Conservation (phyloP, 1,284 basidiomycete genomes). For the Sporisorium graminicola region DNA sequence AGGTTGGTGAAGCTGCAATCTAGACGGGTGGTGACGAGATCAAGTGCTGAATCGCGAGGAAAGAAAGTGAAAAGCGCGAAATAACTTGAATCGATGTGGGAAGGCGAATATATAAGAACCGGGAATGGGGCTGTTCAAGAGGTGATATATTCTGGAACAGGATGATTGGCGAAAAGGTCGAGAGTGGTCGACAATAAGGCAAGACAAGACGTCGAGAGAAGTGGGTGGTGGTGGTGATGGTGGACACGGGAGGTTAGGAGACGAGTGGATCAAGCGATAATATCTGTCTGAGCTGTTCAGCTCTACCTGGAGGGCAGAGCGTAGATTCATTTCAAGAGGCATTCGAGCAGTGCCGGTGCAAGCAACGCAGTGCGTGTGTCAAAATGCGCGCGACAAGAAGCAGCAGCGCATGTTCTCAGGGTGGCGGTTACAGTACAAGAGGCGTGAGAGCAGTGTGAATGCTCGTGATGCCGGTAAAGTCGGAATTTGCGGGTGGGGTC, state of each 20-base stretch:
- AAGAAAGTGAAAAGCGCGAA: not conserved
- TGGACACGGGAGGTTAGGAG: no score
- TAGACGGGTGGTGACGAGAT: not conserved
- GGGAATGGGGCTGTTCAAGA: not conserved
- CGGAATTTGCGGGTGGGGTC: not conserved
- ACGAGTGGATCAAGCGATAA: conserved; percentile 3
- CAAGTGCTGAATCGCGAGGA: not conserved
- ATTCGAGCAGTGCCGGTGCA: not conserved
- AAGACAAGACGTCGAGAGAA: not conserved
- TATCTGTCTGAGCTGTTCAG: not conserved
- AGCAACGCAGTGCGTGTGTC: not conserved
- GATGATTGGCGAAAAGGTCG: conserved; percentile 7
- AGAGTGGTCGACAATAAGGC: conserved; percentile 33
- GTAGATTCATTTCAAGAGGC: no score
- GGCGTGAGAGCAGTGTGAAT: not conserved
- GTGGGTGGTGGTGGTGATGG: conserved; percentile 7
- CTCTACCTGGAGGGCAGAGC: not conserved
- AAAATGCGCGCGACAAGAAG: not conserved
- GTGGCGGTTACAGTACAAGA: not conserved
- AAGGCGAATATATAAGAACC: no score
- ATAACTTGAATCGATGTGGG: not conserved
- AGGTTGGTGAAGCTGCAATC: not conserved
- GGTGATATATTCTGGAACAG: no score
- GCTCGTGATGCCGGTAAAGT: no score
- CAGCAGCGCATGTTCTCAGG: no score